phyloP scores from a whole-genome alignment of 2,329 filamentous ascomycete species.

The Westerdykella aurantiaca region DNA sequence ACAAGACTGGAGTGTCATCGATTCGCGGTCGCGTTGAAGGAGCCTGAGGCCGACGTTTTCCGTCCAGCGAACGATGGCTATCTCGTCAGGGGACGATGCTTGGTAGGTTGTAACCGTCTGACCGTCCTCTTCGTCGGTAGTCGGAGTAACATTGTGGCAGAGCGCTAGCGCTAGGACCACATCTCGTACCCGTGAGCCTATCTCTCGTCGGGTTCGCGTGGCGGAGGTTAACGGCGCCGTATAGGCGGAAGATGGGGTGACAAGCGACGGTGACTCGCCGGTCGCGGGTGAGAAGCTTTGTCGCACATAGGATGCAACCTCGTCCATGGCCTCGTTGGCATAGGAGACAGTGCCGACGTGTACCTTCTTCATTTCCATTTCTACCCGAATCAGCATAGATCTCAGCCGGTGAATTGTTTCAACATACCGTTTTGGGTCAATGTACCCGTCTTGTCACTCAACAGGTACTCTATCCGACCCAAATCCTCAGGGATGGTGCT shows the following conservation, averaged over 20 bases:
- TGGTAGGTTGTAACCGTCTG: slow-evolving; percentile 78
- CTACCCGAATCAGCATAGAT: slow-evolving; percentile 37
- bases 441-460: slow-evolving; percentile 98
- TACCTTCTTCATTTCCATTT: slow-evolving; percentile 98
- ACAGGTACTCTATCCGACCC: slow-evolving; percentile 88
- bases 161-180: slow-evolving; percentile 86
- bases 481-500: slow-evolving; percentile 97
- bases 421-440: slow-evolving; percentile 74
- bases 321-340: slow-evolving; percentile 97
- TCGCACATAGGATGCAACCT: slow-evolving; percentile 78
- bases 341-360: slow-evolving; percentile 98
- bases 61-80: slow-evolving; percentile 94
- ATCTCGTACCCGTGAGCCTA: slow-evolving; percentile 86
- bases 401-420: slow-evolving; percentile 4
- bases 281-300: slow-evolving; percentile 64
- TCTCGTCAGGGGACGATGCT: slow-evolving; percentile 95
- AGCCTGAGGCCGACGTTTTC: slow-evolving; percentile 85
- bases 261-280: slow-evolving; percentile 43
- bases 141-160: slow-evolving; percentile 96
- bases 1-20: slow-evolving; percentile 74
- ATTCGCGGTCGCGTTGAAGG: slow-evolving; percentile 77
- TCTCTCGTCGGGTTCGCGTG: slow-evolving; percentile 84
- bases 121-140: slow-evolving; percentile 75
- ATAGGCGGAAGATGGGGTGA: slow-evolving; percentile 70
- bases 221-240: slow-evolving; percentile 56